Percentiles rank a stretch among this genome's conserved stretches.
phyloP scores from a whole-genome alignment of 164 flowering plant genomes.

The Amborella trichopoda region DNA sequence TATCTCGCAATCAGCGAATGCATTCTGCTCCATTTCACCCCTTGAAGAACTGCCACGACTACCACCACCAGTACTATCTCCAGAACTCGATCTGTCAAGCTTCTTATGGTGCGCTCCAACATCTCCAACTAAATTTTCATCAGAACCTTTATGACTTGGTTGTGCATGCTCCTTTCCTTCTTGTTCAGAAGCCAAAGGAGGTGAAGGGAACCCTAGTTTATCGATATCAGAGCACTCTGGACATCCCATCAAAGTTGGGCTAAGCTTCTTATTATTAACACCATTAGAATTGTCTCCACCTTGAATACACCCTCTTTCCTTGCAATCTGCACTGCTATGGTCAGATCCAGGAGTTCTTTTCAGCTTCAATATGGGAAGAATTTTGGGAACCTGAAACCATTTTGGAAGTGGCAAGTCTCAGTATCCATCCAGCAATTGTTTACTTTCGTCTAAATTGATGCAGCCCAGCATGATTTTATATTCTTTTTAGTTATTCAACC shows the following conservation, averaged over 20 bases:
- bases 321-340: no score
- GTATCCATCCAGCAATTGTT: no score
- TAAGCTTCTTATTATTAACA: conserved; percentile 1
- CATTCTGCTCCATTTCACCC: conserved; percentile 23
- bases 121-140: conserved; percentile 14
- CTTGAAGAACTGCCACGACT: conserved; percentile 24
- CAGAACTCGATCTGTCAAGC: conserved; percentile 17
- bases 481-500: no score
- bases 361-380: no score
- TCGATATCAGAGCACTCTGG: conserved; percentile 12
- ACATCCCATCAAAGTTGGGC: conserved; percentile 15
- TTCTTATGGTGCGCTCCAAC: conserved; percentile 14
- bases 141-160: conserved; percentile 3
- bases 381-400: no score
- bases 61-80: conserved; percentile 20
- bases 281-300: no score
- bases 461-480: no score
- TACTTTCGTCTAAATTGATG: no score
- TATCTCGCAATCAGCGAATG: conserved; percentile 36
- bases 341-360: no score
- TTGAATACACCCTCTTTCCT: no score
- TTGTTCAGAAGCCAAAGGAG: conserved; percentile 5
- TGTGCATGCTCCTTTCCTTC: conserved; percentile 11
- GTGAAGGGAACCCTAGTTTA: conserved; percentile 1
- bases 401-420: no score